Evolutionary conservation across 306 rosid genomes (phyloP), one percentile per base, ranked within the genome.

Genomic region (Cicer chorassanicum): DNA sequence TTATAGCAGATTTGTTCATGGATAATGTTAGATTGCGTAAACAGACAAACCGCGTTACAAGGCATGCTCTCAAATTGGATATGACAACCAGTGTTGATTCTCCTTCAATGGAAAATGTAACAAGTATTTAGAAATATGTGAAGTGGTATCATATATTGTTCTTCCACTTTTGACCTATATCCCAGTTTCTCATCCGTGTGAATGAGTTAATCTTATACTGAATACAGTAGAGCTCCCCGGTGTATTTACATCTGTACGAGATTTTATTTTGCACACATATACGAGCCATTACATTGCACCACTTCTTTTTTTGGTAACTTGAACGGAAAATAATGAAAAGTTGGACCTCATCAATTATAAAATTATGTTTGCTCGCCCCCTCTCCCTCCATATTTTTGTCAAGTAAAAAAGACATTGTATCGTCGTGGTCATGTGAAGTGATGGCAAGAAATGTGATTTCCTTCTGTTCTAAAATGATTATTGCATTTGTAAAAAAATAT

Each of bases 21-120:
- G 97, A 93, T 61, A 90, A 87, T 64, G 91, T 88, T 50, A 87
- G 88, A 81, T 82, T 93, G 87, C 88, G 97, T 85, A 93, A 88
- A 86, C 92, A 86, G 92, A 87, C 93, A 61, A 93, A 86, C 71
- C 65, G 73, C 18, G 39, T 86, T 44, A 49, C 87, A 53, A 83
- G 83, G 59, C 80, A 54, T 46, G 79, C 89, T 74, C 84, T 83
- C 78, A 84, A 74, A 83, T 49, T 65, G 81, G 87, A 82, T 65
- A 65, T 43, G 75, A 75, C 84, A 70, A 81, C 61, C 72, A 83
- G 76, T 59, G 89, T 75, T 13, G 86, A 43, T 77, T 72, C 86
- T 73, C 75, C 82, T 61, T 60, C 78, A 63, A 57, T 36, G 80
- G 82, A 84, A 57, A 79, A 65, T 70, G 76, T 62, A 79, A 75